These are phyloP conservation scores for Pseudozyma thailandica DNA, from an alignment of 1,284 basidiomycete genomes.

Conservation along the genomic window DNA sequence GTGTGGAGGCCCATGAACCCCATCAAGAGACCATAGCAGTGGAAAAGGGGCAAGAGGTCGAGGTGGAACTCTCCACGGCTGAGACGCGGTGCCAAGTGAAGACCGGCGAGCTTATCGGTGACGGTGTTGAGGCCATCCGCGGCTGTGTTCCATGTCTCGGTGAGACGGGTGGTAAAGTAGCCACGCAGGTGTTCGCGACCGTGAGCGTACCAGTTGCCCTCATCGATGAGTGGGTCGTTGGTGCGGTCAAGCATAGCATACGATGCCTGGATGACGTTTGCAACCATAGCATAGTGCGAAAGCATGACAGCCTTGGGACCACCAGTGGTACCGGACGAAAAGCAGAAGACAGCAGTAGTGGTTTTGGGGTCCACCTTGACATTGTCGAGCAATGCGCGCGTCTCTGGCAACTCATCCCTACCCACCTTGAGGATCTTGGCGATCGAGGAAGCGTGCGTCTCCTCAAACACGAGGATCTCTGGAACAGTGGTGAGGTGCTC, in stretches of 20 bases:
- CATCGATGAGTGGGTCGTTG: constrained; percentile 59
- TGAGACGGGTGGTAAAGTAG: constrained; percentile 52
- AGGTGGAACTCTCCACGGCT: constrained; percentile 59
- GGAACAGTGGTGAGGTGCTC: constrained; percentile 22
- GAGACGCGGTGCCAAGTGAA: constrained; percentile 36
- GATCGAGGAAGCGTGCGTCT: constrained; percentile 49
- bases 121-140: constrained; percentile 33
- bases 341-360: constrained; percentile 60
- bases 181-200: constrained; percentile 34
- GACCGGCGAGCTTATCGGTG: constrained; percentile 29
- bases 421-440: constrained; percentile 45
- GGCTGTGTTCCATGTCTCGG: constrained; percentile 49
- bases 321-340: constrained; percentile 65
- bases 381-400: constrained; percentile 31
- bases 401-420: constrained; percentile 34
- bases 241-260: constrained; percentile 59
- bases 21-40: constrained; percentile 66
- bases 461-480: constrained; percentile 58
- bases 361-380: constrained; percentile 41
- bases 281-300: constrained; percentile 61
- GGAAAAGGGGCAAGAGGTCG: constrained; percentile 64
- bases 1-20: constrained; percentile 63
- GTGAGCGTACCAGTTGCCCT: constrained; percentile 49
- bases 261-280: constrained; percentile 63
- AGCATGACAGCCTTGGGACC: constrained; percentile 64